These are phyloP conservation scores for Linnemannia elongata DNA, from an alignment of 192 early-diverging fungal species.

Conservation along the genomic window DNA sequence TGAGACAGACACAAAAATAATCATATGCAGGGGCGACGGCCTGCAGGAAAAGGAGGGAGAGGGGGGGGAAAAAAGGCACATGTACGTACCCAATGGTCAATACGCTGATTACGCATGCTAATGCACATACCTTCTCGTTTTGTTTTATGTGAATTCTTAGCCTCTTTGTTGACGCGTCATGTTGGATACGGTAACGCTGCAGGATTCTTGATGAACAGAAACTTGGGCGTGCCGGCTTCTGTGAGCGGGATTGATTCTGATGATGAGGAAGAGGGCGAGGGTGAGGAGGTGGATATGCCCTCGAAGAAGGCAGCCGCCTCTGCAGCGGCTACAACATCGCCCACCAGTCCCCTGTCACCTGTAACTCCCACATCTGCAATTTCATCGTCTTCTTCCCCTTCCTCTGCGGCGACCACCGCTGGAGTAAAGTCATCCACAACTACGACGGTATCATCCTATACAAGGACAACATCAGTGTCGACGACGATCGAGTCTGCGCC, in stretches of 20 bases:
- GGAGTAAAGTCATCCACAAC: not conserved
- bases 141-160: conserved; percentile 51
- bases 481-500: conserved; percentile 12
- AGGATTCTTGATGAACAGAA: conserved; percentile 86
- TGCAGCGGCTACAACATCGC: not conserved
- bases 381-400: not conserved
- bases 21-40: not conserved
- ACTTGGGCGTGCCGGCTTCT: conserved; percentile 68
- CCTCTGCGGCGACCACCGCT: not conserved
- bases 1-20: not conserved
- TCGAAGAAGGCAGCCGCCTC: not conserved
- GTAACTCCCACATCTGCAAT: not conserved
- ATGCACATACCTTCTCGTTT: not conserved
- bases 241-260: conserved; percentile 40
- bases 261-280: conserved; percentile 10
- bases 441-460: not conserved
- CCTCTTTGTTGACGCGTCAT: conserved; percentile 70
- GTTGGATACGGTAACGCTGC: conserved; percentile 96
- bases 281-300: conserved; percentile 2
- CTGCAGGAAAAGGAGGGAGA: not conserved
- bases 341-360: not conserved
- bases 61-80: too few species aligned
- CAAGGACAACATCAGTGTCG: not conserved
- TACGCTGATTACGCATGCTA: too few species aligned
- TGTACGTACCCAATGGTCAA: not conserved